A percentile compares a stretch with the other conserved stretches of the same genome.
Evolutionary conservation across 2,329 filamentous ascomycete genomes (phyloP).

Genomic region (Rutstroemia sydowiana): DNA sequence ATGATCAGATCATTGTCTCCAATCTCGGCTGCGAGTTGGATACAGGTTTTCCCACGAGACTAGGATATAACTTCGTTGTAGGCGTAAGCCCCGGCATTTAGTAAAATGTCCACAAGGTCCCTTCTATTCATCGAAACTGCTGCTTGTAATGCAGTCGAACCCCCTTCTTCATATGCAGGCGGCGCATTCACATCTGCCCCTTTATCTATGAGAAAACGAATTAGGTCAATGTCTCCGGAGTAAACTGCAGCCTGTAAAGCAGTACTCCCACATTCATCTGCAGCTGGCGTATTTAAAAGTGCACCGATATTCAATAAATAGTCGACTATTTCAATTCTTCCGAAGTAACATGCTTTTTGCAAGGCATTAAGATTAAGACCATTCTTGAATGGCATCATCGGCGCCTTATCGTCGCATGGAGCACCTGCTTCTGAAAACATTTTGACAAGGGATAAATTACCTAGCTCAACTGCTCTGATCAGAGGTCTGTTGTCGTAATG

Average conservation of each 20-base stretch:
- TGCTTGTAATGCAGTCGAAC: slow-evolving; percentile 9
- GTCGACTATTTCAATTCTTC: slow-evolving; percentile 8
- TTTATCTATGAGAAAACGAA: slow-evolving; percentile 8
- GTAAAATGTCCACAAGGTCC: slow-evolving; percentile 9
- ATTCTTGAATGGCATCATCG: too few relatives aligned
- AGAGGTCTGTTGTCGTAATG: not conserved
- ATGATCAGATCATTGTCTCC: slow-evolving; percentile 4
- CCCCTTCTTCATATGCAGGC: not conserved
- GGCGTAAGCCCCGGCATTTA: slow-evolving; percentile 1
- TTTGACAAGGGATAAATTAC: slow-evolving; percentile 3
- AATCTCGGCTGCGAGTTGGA: slow-evolving; percentile 11
- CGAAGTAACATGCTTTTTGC: slow-evolving; percentile 7
- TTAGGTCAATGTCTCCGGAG: slow-evolving; percentile 1
- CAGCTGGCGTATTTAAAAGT: slow-evolving; percentile 9
- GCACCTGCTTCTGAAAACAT: slow-evolving; percentile 9
- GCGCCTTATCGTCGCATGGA: not conserved
- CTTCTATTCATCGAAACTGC: slow-evolving; percentile 4
- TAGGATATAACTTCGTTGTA: not conserved
- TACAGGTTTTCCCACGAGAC: not conserved
- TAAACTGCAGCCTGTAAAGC: slow-evolving; percentile 10
- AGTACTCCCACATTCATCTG: not conserved
- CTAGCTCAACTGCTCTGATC: not conserved
- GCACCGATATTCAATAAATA: slow-evolving; percentile 9
- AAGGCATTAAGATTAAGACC: too few relatives aligned
- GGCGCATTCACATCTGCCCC: slow-evolving; percentile 12